These are phyloP conservation scores for Phialophora macrospora DNA, from an alignment of 2,329 filamentous ascomycete genomes.

Conservation along the genomic window DNA sequence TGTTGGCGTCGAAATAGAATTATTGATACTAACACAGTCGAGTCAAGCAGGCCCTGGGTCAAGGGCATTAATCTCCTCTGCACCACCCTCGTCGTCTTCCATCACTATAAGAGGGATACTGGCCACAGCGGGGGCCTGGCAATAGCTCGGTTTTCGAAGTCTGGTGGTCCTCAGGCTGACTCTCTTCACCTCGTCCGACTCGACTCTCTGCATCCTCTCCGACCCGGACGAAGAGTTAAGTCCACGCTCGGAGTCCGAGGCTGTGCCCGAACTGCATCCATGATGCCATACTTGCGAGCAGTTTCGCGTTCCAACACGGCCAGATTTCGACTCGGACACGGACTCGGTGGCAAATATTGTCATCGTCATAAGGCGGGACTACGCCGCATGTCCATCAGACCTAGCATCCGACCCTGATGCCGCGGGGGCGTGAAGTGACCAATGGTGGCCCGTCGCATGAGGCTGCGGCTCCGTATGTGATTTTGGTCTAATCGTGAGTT, in stretches of 20 bases:
- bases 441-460: not conserved
- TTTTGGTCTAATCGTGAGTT: constrained; percentile 21
- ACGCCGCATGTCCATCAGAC: not conserved
- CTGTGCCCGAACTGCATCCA: not conserved
- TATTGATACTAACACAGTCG: too few relatives aligned
- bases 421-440: not conserved
- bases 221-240: not conserved
- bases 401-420: not conserved
- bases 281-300: not conserved
- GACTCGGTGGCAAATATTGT: not conserved
- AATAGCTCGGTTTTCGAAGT: not conserved
- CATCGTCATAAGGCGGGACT: not conserved
- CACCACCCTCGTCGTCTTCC: not conserved
- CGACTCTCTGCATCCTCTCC: not conserved
- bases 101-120: not conserved
- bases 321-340: not conserved
- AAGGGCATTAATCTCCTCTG: not conserved
- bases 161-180: not conserved
- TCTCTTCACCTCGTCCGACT: not conserved
- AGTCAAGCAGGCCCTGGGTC: too few relatives aligned
- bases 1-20: too few relatives aligned
- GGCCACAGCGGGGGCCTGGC: not conserved
- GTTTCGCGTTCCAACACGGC: not conserved
- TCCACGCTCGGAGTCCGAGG: not conserved
- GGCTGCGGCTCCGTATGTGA: not conserved